Evolutionary conservation across 2,329 filamentous ascomycete genomes (phyloP).

Genomic region (Mollisiaceae sp.): DNA sequence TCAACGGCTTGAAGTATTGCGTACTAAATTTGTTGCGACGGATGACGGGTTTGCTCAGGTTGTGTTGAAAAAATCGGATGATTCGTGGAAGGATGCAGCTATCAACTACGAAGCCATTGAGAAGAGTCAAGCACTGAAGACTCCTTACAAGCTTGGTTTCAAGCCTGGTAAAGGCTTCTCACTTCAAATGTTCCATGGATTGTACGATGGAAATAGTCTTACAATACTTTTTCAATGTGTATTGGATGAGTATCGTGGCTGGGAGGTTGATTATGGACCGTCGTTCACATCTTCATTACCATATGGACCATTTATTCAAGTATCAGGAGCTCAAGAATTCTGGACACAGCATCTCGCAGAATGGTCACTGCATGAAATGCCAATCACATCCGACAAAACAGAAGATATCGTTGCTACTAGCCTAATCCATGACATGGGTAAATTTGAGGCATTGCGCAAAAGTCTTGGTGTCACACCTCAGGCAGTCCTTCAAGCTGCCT

Average conservation of each 20-base stretch:
- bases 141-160: constrained; percentile 34
- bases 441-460: constrained; percentile 59
- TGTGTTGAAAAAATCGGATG: constrained; percentile 53
- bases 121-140: constrained; percentile 36
- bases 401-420: constrained; percentile 37
- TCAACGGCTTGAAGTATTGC: constrained; percentile 64
- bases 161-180: constrained; percentile 48
- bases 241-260: constrained; percentile 53
- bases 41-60: constrained; percentile 79
- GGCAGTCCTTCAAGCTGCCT: constrained; percentile 76
- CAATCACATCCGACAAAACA: constrained; percentile 1
- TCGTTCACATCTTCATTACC: constrained; percentile 70
- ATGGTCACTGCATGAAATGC: constrained; percentile 32
- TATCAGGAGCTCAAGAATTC: constrained; percentile 61
- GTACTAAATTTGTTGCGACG: constrained; percentile 75
- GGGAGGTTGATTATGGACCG: constrained; percentile 47
- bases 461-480: constrained; percentile 76
- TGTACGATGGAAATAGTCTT: constrained; percentile 87
- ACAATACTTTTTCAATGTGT: constrained; percentile 68
- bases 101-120: constrained; percentile 35
- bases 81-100: constrained; percentile 51
- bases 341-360: constrained; percentile 56
- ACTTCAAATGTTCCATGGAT: constrained; percentile 79
- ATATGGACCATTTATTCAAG: constrained; percentile 67
- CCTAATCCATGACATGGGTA: constrained; percentile 45